Evolutionary conservation across 257 asterid genomes (phyloP), one percentile per base, ranked within the genome.

Genomic region (Nemophila menziesii): DNA sequence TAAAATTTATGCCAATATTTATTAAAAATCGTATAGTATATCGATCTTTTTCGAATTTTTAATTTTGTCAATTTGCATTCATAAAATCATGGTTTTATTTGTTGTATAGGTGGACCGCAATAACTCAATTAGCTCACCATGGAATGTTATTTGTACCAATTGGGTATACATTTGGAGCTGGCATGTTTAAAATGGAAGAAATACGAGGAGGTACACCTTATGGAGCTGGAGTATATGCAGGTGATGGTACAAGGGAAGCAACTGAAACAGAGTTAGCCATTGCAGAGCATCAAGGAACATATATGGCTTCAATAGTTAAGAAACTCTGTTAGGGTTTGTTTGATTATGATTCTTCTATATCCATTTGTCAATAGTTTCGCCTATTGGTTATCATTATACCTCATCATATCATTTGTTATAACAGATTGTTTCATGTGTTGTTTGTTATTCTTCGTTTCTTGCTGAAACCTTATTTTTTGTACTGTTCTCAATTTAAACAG

Each of bases 131-230:
- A 48, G 93, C 83, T 52, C 86, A 72, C 52, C 95, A 83, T 9
- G 95, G 95, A 7, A 77, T 79, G 95, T 72, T 83, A 8, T 83
- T 74, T 62, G 86, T 83, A 55, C 95, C 93, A 8, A 70, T 83
- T 16, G 95, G 86, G 3, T 77, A 80, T 67, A 79, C 90, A 8
- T 83, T 83, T 56, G 95, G 86, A 29, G 92, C 89, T 0, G 89
- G 80, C 18, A 79, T 77, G 92, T 83, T 79, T 69, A 79, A 71
- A 52, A 69, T 77, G 86, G 84, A 80, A 48, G 66, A 78, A 20
- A 52, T 70, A 2, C 60, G 82, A 56, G 92, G 93, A 12, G 79
- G 74, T 16, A 43, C 74, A 46, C 66, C 72, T 0, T 71, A 63
- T n/a, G 79, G 79, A 34, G 79, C 64, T 1, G 95, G 66, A 45